Evolutionary conservation across 2,329 filamentous ascomycete genomes (phyloP), one percentile per base, ranked within the genome.

Genomic region (Neocucurbitaria cava): DNA sequence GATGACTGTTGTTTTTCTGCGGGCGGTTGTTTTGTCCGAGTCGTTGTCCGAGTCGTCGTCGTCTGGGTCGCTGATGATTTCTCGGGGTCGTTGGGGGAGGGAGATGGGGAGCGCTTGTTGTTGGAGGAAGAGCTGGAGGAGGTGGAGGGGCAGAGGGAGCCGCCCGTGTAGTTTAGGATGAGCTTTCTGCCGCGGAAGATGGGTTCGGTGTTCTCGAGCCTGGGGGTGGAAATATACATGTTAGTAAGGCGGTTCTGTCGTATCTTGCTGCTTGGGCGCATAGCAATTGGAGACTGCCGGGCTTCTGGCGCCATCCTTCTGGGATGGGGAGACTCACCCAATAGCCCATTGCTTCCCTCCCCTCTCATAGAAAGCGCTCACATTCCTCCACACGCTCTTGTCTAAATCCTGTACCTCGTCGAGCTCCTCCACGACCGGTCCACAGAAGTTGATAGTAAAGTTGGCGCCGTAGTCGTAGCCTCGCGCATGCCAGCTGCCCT

Each of bases 361-460:
- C 43, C 81, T 79, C 70, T 84, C 82, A 71, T 94, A 95, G 70
- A 88, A 93, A 18, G 90, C 91, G 80, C 89, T 92, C 62, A 94
- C 85, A 65, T 94, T 93, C 76, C 79, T 80, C 87, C 87, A 91
- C 43, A 81, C 66, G 50, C 73, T 72, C 74, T 84, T 81, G 40
- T 87, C 81, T 36, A 93, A 74, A n/a, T 88, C 89, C 10, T 85
- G 82, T 9, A 90, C 84, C 58, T 86, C 80, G 39, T 82, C 78
- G 18, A 89, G 79, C 15, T 84, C 79, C 64, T 89, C 85, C 15
- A 92, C 83, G n/a, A 93, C 89, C 1, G 89, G 81, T 31, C 83
- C 87, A 78, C 91, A 95, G 65, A 95, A 88, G 77, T 95, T 95
- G 66, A 94, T 72, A 1, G 90, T 94, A 69, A 95, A 95, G 78